Conservation (phyloP, 1,284 basidiomycete species). For the Hortiboletus rubellus region DNA sequence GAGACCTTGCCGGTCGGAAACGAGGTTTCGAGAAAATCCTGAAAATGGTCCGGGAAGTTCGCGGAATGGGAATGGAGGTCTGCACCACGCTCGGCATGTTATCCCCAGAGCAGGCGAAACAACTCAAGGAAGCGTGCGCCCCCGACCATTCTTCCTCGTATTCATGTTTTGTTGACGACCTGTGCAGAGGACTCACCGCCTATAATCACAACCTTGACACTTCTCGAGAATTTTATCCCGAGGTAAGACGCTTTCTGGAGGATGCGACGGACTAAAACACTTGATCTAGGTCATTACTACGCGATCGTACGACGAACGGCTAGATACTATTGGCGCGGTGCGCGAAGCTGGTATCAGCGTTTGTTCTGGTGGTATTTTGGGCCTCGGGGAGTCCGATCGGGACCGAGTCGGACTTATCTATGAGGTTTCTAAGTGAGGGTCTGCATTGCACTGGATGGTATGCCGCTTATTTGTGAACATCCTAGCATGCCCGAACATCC, state of each 20-base stretch:
- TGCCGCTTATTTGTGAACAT: conserved; percentile 7
- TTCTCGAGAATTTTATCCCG: conserved; percentile 94
- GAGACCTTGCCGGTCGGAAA: conserved; percentile 92
- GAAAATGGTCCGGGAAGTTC: conserved; percentile 87
- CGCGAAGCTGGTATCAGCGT: conserved; percentile 96
- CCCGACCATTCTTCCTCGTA: conserved; percentile 5
- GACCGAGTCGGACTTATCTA: conserved; percentile 94
- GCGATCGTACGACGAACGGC: conserved; percentile 90
- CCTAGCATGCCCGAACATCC: conserved; percentile 90
- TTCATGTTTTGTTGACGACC: conserved; percentile 3
- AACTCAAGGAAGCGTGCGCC: conserved; percentile 88
- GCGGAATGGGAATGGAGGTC: conserved; percentile 94
- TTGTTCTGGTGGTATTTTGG: conserved; percentile 96
- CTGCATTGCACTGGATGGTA: background rate
- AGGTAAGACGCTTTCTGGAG: conserved; percentile 46
- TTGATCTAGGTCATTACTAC: conserved; percentile 85
- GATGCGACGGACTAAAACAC: conserved; percentile 3
- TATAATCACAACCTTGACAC: conserved; percentile 99
- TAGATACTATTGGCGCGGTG: conserved; percentile 88
- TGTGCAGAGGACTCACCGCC: conserved; percentile 81
- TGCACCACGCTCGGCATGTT: conserved; percentile 99
- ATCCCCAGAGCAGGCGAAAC: conserved; percentile 88
- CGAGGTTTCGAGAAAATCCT: conserved; percentile 94
- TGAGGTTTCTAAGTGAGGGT: conserved; percentile 83
- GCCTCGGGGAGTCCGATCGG: conserved; percentile 87